These are phyloP conservation scores for Phlebiopsis gigantea DNA, from an alignment of 768 basidiomycete genomes.

Conservation along the genomic window DNA sequence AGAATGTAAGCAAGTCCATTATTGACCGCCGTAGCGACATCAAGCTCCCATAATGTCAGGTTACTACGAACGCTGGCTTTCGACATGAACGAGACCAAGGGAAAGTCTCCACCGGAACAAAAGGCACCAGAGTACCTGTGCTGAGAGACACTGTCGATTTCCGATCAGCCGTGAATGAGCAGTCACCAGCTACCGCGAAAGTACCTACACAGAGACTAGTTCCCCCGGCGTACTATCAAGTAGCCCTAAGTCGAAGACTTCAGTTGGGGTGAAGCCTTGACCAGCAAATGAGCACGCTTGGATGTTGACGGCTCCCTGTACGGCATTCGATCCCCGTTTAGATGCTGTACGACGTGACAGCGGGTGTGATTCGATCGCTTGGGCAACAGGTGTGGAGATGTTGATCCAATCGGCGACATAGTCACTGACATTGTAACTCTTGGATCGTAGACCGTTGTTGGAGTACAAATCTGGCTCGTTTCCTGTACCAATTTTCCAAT, in stretches of 20 bases:
- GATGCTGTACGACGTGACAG: not conserved
- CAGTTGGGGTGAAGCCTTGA: conserved; percentile 53
- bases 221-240: conserved; percentile 42
- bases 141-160: conserved; percentile 45
- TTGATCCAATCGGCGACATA: conserved; percentile 27
- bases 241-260: conserved; percentile 48
- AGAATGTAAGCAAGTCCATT: conserved; percentile 51
- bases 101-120: conserved; percentile 46
- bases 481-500: conserved; percentile 13
- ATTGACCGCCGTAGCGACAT: conserved; percentile 44
- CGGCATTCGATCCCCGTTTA: too few relatives aligned
- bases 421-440: conserved; percentile 23
- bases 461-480: conserved; percentile 31
- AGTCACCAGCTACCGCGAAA: not conserved
- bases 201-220: conserved; percentile 49
- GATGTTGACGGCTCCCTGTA: conserved; percentile 17
- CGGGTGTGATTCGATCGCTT: conserved; percentile 6
- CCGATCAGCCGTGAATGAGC: not conserved
- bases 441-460: conserved; percentile 24
- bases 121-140: conserved; percentile 53
- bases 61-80: conserved; percentile 53
- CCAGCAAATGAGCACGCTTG: conserved; percentile 24
- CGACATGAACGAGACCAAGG: conserved; percentile 62
- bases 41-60: conserved; percentile 43
- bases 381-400: conserved; percentile 19